Base-by-base conservation (phyloP, 1,139 yeast species). In the Debaryomyces udenii region DNA sequence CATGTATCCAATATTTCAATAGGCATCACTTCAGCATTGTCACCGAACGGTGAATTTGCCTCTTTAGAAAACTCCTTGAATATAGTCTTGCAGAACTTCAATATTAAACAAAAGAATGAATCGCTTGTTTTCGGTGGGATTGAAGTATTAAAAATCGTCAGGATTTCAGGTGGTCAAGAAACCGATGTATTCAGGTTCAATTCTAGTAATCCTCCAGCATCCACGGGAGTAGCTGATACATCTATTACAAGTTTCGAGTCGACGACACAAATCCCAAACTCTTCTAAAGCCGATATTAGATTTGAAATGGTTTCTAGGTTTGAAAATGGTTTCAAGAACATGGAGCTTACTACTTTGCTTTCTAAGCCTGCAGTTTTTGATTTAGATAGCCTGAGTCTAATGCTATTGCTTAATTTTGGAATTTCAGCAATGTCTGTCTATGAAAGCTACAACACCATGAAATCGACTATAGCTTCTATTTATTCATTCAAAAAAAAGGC, bases 51-150 rank as follows among this genome's bases (percentile, higher is more conserved):
- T 0, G 45, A 47, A 0, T 77, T 78, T 57, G 58, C 64, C 4
- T 54, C 69, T 10, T 41, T 51, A 1, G 44, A 33, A 29, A 61
- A 48, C 45, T 66, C 56, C 27, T 43, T 74, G 1, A 59, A 59
- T 27, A 32, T 78, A 1, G 42, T 57, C 3, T 46, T 65, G 2
- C 43, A 55, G 9, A 65, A 67, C 29, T 42, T 77, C 6, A 63
- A 61, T 31, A 43, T 80, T 20, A 72, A 71, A 41, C 78, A 74
- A 42, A 73, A 72, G 41, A 68, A 67, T 43, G 62, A 66, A 1
- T 53, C 55, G 1, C 59, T 76, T 35, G 49, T 70, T 2, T 74
- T 69, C 48, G 88, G 87, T 1, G 78, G 78, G 0, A 50, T 78
- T 2, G 69, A 71, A 42, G 48, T 45, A 0, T 46, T 77, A 17